Evolutionary conservation across 2,329 filamentous ascomycete species (phyloP).

Genomic region (Phoma sp.): DNA sequence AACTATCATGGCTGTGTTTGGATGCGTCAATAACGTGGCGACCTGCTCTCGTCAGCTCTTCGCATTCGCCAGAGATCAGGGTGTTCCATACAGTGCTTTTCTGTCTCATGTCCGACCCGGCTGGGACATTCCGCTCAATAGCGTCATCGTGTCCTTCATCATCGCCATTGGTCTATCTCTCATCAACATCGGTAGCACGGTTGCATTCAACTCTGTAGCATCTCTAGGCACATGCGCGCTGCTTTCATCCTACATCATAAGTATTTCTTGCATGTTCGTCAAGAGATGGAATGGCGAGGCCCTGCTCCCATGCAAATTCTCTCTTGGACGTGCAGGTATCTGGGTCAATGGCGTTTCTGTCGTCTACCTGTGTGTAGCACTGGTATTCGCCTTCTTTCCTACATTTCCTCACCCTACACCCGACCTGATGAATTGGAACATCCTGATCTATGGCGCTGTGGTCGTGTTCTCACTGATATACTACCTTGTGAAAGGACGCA

Average conservation of each 20-base stretch:
- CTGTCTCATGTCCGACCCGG: slow-evolving; percentile 24
- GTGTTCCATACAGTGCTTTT: slow-evolving; percentile 21
- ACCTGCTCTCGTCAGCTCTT: slow-evolving; percentile 44
- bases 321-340: slow-evolving; percentile 52
- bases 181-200: slow-evolving; percentile 3
- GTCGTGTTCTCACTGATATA: slow-evolving; percentile 53
- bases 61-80: slow-evolving; percentile 42
- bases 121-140: slow-evolving; percentile 50
- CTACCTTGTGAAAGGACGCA: slow-evolving; percentile 50
- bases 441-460: slow-evolving; percentile 53
- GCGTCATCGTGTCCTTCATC: slow-evolving; percentile 52
- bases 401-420: slow-evolving; percentile 33
- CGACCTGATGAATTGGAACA: slow-evolving; percentile 57
- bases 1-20: slow-evolving; percentile 34
- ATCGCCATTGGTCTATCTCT: slow-evolving; percentile 41
- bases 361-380: slow-evolving; percentile 48
- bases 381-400: slow-evolving; percentile 56
- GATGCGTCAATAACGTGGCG: slow-evolving; percentile 33
- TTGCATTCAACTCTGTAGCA: slow-evolving; percentile 23
- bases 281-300: slow-evolving; percentile 51
- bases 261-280: slow-evolving; percentile 55
- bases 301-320: slow-evolving; percentile 49
- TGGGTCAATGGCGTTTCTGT: slow-evolving; percentile 52
- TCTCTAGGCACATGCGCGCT: slow-evolving; percentile 34
- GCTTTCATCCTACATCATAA: slow-evolving; percentile 45